Base-by-base conservation (phyloP, 352 stramenopile species). In the Phytopythium ostracodes region DNA sequence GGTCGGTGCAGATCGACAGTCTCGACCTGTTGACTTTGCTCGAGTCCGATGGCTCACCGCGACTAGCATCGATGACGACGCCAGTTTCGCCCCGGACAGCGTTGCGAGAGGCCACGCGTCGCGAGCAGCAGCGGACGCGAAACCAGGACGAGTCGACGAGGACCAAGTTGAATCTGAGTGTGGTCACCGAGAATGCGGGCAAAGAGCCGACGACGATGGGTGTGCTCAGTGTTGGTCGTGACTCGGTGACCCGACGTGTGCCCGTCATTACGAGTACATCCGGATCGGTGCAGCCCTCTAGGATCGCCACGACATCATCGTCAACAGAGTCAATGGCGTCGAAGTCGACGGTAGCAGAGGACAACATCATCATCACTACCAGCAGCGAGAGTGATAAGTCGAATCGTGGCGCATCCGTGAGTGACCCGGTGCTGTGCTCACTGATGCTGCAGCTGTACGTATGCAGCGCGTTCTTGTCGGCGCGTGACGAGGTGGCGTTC, bases 401-500 rank as follows among this genome's bases (percentile, higher is more conserved):
- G 40, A 46, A 8, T 15, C 40, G 15, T 18, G 17, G 15, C 14
- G 20, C 8, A 18, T 7, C 15, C 17, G 40, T 24, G 40, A 46
- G 40, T 20, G 17, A 25, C 18, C 40, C 40, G 15, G 7, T 46
- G 17, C 14, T 46, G 40, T 20, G 40, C 18, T n/a, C 46, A 15
- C 22, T 53, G 46, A 53, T 29, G 25, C 25, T 31, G 47, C 47
- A 35, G 25, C 33, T 38, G 50, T 56, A 24, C 27, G 31, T 56
- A 15, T 56, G 18, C 2, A 27, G 17, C 9, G 51, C 51, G 31
- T 57, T 57, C 29, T 0, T 31, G 31, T 29, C 29, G 51, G 31
- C 29, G 31, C 51, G 51, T 20, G 51, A 44, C 51, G 51, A 57
- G 51, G 44, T 57, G 51, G 51, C 51, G 51, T 57, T 57, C 51